A percentile compares a stretch with the other conserved stretches of the same genome.
Conservation (phyloP, 305 asterid genomes). For the Fraxinus paxiana region DNA sequence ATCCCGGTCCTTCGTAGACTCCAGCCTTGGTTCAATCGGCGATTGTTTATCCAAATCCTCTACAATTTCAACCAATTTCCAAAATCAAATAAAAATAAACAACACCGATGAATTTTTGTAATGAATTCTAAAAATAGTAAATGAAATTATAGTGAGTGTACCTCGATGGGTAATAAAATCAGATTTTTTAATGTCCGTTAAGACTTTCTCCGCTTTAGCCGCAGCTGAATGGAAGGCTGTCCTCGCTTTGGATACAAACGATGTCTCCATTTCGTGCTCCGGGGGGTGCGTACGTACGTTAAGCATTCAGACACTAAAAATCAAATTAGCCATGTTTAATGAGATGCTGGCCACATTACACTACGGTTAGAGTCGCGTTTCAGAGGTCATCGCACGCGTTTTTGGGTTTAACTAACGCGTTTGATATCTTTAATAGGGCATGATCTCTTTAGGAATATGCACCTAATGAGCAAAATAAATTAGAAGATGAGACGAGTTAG, state of each 20-base stretch:
- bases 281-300: conserved; percentile 21
- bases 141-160: conserved; percentile 22
- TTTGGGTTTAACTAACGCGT: neutral
- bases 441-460: neutral
- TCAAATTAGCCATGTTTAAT: conserved; percentile 32
- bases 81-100: conserved; percentile 8
- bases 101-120: conserved; percentile 14
- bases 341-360: conserved; percentile 17
- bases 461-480: neutral
- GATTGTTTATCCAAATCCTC: conserved; percentile 58
- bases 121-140: conserved; percentile 38
- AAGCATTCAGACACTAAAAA: conserved; percentile 26
- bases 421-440: neutral
- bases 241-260: conserved; percentile 85
- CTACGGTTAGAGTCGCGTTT: neutral
- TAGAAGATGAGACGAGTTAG: neutral
- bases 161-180: conserved; percentile 62
- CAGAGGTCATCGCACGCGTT: neutral
- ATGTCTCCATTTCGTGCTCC: conserved; percentile 66
- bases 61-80: conserved; percentile 22
- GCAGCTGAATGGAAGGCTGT: conserved; percentile 98
- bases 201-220: conserved; percentile 96
- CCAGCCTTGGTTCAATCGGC: conserved; percentile 49
- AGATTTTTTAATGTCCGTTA: conserved; percentile 81
- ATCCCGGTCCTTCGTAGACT: conserved; percentile 37